Base-by-base conservation (phyloP, 176 grass and related monocot genomes). In the Zea luxurians region DNA sequence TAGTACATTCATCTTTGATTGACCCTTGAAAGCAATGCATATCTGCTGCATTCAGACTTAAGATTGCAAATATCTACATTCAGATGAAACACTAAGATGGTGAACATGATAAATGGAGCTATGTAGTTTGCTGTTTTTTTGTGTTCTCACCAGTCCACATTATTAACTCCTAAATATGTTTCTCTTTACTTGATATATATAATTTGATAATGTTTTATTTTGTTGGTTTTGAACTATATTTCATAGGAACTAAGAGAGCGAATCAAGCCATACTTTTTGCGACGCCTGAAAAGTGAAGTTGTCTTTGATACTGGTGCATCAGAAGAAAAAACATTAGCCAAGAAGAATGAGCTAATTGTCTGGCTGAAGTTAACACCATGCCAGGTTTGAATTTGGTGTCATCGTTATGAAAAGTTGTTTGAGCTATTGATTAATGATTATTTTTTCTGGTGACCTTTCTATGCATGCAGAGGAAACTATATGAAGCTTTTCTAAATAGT, bases 401-500 rank as follows among this genome's bases (percentile, higher is more conserved):
- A 43, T 49, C 60, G 48, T 66, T 76, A 43, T 48, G 49, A 72
- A 80, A 59, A 21, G 10, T 40, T 70, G 8, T 38, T 88, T 35
- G 7, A 84, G 35, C 16, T 64, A 76, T 84, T 58, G 72, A 49
- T 20, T 44, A 84, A 50, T 58, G 35, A 8, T 2, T 48, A 61
- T 57, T 73, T 78, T 80, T 77, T 21, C 3, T 37, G 43, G 65
- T 60, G 63, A 11, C 20, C 58, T 76, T 64, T 86, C 44, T 73
- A 63, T 77, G 43, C 67, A 61, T 73, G 70, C 87, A 98, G 91
- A 92, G 95, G 85, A 86, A 90, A 88, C 57, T 98, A 54, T 98
- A 98, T 86, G 83, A 94, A 94, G 89, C 91, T 74, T 98, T 98
- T 89, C 66, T 98, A 13, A 98, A 98, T 2, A 90, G 87, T 78